Conservation (phyloP, 1,139 yeast species). For the Yamadazyma songkhlaensis region DNA sequence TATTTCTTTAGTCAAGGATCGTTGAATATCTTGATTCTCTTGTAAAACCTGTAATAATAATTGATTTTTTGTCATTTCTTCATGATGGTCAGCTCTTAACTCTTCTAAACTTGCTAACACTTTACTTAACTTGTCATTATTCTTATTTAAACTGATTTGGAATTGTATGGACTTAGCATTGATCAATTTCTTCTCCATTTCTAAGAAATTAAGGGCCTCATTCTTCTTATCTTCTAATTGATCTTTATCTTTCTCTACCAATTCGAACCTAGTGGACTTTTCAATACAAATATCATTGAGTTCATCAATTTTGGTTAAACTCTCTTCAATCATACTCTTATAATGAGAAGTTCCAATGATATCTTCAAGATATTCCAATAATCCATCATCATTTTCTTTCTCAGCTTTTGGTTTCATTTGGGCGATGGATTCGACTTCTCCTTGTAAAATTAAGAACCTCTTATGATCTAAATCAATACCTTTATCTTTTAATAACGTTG, state of each 20-base stretch:
- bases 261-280: conserved; percentile 73
- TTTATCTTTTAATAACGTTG: conserved; percentile 66
- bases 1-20: conserved; percentile 33
- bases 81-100: conserved; percentile 41
- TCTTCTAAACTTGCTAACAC: conserved; percentile 31
- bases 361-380: conserved; percentile 91
- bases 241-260: conserved; percentile 75
- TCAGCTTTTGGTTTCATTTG: conserved; percentile 99
- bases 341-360: conserved; percentile 92
- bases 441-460: conserved; percentile 90
- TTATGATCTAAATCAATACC: conserved; percentile 96
- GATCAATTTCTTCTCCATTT: conserved; percentile 60
- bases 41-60: conserved; percentile 43
- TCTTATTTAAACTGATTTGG: conserved; percentile 51
- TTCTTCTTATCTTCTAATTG: conserved; percentile 68
- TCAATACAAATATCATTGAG: conserved; percentile 78
- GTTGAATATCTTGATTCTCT: conserved; percentile 19
- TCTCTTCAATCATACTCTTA: conserved; percentile 71
- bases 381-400: conserved; percentile 86
- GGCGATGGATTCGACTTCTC: conserved; percentile 97
- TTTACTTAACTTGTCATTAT: conserved; percentile 38
- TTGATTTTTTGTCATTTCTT: conserved; percentile 47
- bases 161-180: conserved; percentile 53
- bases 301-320: conserved; percentile 57
- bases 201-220: conserved; percentile 65